phyloP scores from a whole-genome alignment of 441 rosid genomes.

The Omphalea diandra region DNA sequence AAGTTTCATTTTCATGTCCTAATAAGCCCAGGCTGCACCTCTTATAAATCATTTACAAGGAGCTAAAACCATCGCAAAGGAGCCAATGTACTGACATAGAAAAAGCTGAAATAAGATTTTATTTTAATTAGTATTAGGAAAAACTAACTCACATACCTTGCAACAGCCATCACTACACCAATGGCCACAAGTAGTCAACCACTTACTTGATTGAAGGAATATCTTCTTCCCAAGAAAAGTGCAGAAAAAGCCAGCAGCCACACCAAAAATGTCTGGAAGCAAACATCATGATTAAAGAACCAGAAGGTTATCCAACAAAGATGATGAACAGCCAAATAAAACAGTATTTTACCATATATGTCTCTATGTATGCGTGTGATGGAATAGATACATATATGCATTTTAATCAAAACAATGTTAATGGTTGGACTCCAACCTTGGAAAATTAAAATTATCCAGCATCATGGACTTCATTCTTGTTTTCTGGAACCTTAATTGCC shows the following conservation, averaged over 20 bases:
- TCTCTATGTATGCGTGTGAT: neutral
- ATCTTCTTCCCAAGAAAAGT: conserved; percentile 59
- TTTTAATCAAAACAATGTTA: neutral
- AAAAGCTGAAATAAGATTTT: neutral
- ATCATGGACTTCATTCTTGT: neutral
- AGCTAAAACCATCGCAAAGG: neutral
- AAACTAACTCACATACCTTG: conserved; percentile 45
- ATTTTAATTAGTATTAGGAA: neutral
- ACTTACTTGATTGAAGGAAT: conserved; percentile 52
- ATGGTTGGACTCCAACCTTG: neutral
- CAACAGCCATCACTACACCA: conserved; percentile 77
- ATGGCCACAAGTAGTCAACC: conserved; percentile 84
- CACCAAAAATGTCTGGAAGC: conserved; percentile 71
- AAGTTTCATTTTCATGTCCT: neutral
- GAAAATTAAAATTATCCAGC: neutral
- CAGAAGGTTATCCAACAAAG: neutral
- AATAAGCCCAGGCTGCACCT: neutral
- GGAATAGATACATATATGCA: too few relatives aligned
- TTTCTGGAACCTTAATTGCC: neutral
- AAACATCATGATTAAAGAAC: conserved; percentile 7
- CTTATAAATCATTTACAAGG: neutral
- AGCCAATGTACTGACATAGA: neutral
- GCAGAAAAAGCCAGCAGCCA: conserved; percentile 77
- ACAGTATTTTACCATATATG: neutral
- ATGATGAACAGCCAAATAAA: neutral